Percentiles rank a stretch among this genome's conserved stretches.
Evolutionary conservation across 2,329 filamentous ascomycete species (phyloP).

Genomic region (Aspergillus cejpii): DNA sequence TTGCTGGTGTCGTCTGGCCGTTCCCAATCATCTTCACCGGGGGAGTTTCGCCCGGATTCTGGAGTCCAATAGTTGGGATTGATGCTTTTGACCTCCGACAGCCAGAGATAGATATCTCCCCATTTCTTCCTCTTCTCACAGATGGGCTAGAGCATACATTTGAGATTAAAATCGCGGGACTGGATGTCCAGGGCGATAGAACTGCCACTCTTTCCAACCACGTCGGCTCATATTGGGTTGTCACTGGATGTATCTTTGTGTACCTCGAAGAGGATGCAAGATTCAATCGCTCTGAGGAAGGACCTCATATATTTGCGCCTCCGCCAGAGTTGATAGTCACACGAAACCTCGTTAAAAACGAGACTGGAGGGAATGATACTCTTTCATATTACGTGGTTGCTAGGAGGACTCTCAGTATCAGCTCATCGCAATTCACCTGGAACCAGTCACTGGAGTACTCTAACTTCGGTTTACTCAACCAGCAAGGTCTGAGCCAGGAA

Average conservation of each 20-base stretch:
- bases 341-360: conserved; percentile 18
- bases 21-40: conserved; percentile 79
- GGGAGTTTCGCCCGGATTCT: conserved; percentile 67
- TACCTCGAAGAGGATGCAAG: conserved; percentile 52
- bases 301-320: conserved; percentile 31
- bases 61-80: conserved; percentile 70
- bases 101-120: conserved; percentile 74
- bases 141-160: conserved; percentile 62
- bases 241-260: conserved; percentile 74
- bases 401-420: conserved; percentile 49
- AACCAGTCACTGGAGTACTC: conserved; percentile 52
- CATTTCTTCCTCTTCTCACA: conserved; percentile 63
- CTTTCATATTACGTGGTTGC: conserved; percentile 55
- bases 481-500: conserved; percentile 50
- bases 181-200: conserved; percentile 51
- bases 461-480: conserved; percentile 51
- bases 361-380: conserved; percentile 53
- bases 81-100: conserved; percentile 73
- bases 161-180: conserved; percentile 59
- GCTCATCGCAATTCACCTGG: conserved; percentile 50
- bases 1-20: conserved; percentile 73
- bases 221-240: conserved; percentile 63
- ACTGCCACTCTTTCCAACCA: conserved; percentile 47
- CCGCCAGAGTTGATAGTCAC: conserved; percentile 47
- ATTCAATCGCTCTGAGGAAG: conserved; percentile 3